Evolutionary conservation across 192 early-diverging fungal genomes (phyloP).

Genomic region (Linnemannia zychae): DNA sequence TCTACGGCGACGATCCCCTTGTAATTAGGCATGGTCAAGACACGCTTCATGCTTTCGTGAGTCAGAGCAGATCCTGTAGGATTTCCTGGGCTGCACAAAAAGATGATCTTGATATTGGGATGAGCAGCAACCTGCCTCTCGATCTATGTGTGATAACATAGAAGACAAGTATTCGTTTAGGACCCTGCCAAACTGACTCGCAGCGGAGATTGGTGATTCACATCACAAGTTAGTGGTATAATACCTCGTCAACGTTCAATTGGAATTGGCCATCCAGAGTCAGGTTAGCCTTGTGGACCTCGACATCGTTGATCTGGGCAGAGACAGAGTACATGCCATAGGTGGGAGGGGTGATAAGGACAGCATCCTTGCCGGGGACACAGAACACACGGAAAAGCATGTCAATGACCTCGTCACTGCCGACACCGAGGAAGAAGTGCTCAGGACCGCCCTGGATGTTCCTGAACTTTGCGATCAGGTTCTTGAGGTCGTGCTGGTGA

Average conservation of each 20-base stretch:
- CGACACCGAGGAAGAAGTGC: conserved; percentile 95
- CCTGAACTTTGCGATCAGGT: conserved; percentile 79
- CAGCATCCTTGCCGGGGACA: conserved; percentile 90
- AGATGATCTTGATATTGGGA: conserved; percentile 89
- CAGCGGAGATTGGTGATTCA: conserved; percentile 16
- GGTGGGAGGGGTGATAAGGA: conserved; percentile 96
- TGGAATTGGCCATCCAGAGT: conserved; percentile 77
- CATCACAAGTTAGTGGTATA: conserved; percentile 4
- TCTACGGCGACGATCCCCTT: conserved; percentile 96
- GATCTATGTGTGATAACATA: conserved; percentile 62
- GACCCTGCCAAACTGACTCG: conserved; percentile 59
- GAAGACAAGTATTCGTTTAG: conserved; percentile 10
- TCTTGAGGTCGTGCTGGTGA: conserved; percentile 87
- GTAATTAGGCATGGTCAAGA: conserved; percentile 79
- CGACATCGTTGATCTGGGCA: conserved; percentile 96
- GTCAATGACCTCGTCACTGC: conserved; percentile 97
- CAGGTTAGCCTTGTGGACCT: conserved; percentile 88
- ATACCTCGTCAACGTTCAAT: conserved; percentile 72
- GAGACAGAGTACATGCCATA: conserved; percentile 99
- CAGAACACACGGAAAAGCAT: conserved; percentile 90
- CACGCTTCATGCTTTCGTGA: conserved; percentile 73
- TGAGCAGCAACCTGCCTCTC: conserved; percentile 73
- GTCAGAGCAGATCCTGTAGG: conserved; percentile 91
- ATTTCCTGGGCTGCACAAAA: conserved; percentile 99
- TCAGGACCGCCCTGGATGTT: conserved; percentile 70